Base-by-base conservation (phyloP, 2,329 filamentous ascomycete species). In the Fusarium beomiforme region DNA sequence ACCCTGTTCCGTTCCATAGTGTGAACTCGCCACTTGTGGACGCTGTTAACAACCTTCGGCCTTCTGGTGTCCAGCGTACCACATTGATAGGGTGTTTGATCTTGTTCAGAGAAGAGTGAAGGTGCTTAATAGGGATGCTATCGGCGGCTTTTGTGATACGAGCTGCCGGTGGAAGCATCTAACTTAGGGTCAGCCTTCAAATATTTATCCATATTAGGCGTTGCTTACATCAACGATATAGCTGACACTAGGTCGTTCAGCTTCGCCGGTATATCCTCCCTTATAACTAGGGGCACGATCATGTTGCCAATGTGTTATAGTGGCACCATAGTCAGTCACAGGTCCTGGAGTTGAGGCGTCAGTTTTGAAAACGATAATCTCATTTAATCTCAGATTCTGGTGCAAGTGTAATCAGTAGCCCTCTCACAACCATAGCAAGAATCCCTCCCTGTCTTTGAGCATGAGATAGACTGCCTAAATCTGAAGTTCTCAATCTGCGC, bases 31-130 rank as follows among this genome's bases (percentile, higher is more conserved):
- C 96, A 79, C 95, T 98, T 73, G 94, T 97, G 0, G 95, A 97
- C 24, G 94, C 96, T 0, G 96, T 98, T 79, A 99, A 87, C 61
- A 99, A 84, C 73, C 96, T 88, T 67, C 96, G 91, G 31, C 96
- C 96, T 81, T 99, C 96, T 10, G 96, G 96, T 19, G 97, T 99
- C 96, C 96, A 99, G 80, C 94, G 90, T 42, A 99, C 95, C 12
- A 98, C 93, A 71, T 98, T 98, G 78, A 99, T 93, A 3, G 96
- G 96, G 75, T 98, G 96, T 78, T 97, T 97, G 77, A 97, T 95
- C 79, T 99, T 99, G 84, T 98, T 98, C 10, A 98, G 88, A 1
- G 96, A 98, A n/a, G 96, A 97, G 79, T 99, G 96, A 42, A 99
- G 88, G 79, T 98, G 95, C 76, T 96, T 95, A n/a, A 93, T 93